Percentiles rank a stretch among this genome's conserved stretches.
These are phyloP conservation scores for Hanseniaspora osmophila DNA, from an alignment of 805 yeast genomes.

Conservation along the genomic window DNA sequence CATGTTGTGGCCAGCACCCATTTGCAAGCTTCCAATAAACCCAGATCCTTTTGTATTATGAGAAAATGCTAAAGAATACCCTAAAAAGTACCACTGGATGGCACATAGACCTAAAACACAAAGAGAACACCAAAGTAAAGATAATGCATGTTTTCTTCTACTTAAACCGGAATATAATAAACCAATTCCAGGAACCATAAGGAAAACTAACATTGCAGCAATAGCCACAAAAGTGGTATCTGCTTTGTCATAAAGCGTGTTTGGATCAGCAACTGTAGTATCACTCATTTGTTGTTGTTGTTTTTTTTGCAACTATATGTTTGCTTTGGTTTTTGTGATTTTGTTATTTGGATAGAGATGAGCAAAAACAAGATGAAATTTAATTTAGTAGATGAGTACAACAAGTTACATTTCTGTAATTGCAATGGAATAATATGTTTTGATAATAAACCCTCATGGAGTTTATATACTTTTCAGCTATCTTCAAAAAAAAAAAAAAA, in stretches of 20 bases:
- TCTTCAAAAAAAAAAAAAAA: no score
- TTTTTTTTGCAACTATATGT: neutral
- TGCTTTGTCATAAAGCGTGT: constrained; percentile 52
- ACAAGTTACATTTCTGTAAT: no score
- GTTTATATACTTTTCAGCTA: no score
- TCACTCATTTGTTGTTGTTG: constrained; percentile 27
- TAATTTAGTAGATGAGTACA: no score
- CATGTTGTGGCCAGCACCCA: constrained; percentile 68
- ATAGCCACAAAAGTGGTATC: constrained; percentile 79
- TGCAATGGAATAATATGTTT: no score
- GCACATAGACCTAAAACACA: constrained; percentile 73
- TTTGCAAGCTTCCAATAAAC: constrained; percentile 69
- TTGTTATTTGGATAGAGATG: neutral
- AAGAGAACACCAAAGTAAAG: constrained; percentile 85
- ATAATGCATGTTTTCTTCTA: constrained; percentile 89
- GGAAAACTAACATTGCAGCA: constrained; percentile 74
- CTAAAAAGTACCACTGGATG: constrained; percentile 99
- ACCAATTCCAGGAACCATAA: constrained; percentile 95
- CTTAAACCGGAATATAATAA: constrained; percentile 84
- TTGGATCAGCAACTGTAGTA: constrained; percentile 57
- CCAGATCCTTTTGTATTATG: constrained; percentile 45
- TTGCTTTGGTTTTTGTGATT: neutral
- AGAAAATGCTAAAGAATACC: constrained; percentile 78
- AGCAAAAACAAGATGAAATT: neutral
- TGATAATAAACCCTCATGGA: no score